Conservation (phyloP, 148 eudicot genomes). For the Spergularia bocconei region DNA sequence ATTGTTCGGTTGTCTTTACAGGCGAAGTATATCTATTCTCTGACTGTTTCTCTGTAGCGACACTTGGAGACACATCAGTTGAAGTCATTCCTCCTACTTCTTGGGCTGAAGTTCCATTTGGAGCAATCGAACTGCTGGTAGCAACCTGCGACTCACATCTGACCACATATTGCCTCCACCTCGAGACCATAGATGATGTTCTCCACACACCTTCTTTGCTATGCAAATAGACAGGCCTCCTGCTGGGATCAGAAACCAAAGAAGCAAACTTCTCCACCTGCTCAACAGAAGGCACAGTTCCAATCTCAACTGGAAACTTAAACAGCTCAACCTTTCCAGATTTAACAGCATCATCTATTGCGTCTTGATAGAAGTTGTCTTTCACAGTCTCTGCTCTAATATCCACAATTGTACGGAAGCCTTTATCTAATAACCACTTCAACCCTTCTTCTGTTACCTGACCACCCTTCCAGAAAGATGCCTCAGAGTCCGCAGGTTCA, state of each 20-base stretch:
- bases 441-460: conserved; percentile 97
- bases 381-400: conserved; percentile 80
- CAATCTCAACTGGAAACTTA: conserved; percentile 78
- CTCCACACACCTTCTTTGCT: conserved; percentile 94
- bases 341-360: conserved; percentile 48
- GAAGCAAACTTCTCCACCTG: conserved; percentile 85
- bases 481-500: conserved; percentile 41
- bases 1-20: conserved; percentile 9
- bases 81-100: conserved; percentile 24
- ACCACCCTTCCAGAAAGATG: conserved; percentile 86
- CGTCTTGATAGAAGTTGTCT: conserved; percentile 63
- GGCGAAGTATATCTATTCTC: conserved; percentile 31
- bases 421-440: conserved; percentile 72
- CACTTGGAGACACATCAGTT: conserved; percentile 20
- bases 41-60: conserved; percentile 20
- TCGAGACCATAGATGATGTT: conserved; percentile 83
- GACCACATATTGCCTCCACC: conserved; percentile 77
- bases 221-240: conserved; percentile 75
- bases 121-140: conserved; percentile 26
- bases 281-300: conserved; percentile 75
- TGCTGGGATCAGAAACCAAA: conserved; percentile 59
- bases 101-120: conserved; percentile 22
- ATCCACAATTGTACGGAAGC: conserved; percentile 81
- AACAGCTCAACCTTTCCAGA: conserved; percentile 67
- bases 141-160: conserved; percentile 39